phyloP scores from a whole-genome alignment of 2,329 filamentous ascomycete species.

The Fusarium luffae region DNA sequence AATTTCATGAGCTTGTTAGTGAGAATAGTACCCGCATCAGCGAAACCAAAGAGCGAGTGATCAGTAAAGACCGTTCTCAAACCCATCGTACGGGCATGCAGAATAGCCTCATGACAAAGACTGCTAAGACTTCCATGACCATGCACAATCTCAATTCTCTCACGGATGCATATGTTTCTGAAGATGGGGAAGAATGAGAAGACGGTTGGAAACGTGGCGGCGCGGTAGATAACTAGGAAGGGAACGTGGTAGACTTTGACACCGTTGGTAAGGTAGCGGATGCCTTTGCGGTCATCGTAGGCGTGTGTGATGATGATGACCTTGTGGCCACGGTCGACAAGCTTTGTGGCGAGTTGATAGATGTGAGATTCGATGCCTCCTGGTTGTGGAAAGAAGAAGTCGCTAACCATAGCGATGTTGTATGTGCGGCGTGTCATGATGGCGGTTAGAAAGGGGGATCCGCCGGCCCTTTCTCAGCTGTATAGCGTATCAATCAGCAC shows the following conservation, averaged over 20 bases:
- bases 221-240: constrained; percentile 94
- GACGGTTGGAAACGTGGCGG: constrained; percentile 93
- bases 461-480: not conserved
- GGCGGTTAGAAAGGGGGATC: constrained; percentile 35
- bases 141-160: constrained; percentile 96
- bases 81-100: constrained; percentile 97
- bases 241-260: constrained; percentile 98
- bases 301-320: constrained; percentile 98
- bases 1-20: constrained; percentile 99
- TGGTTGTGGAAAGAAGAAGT: constrained; percentile 99
- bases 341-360: constrained; percentile 95
- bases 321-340: constrained; percentile 97
- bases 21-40: constrained; percentile 93
- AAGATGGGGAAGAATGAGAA: constrained; percentile 99
- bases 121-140: constrained; percentile 95
- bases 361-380: constrained; percentile 98
- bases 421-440: constrained; percentile 68
- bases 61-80: constrained; percentile 96
- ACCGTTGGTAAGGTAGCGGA: constrained; percentile 96
- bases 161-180: constrained; percentile 92
- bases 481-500: constrained; percentile 3
- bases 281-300: constrained; percentile 88
- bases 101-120: constrained; percentile 91
- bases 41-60: constrained; percentile 96
- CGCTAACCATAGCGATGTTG: constrained; percentile 91